These are phyloP conservation scores for Mucor lusitanicus DNA, from an alignment of 371 early-diverging fungal species.

Conservation along the genomic window DNA sequence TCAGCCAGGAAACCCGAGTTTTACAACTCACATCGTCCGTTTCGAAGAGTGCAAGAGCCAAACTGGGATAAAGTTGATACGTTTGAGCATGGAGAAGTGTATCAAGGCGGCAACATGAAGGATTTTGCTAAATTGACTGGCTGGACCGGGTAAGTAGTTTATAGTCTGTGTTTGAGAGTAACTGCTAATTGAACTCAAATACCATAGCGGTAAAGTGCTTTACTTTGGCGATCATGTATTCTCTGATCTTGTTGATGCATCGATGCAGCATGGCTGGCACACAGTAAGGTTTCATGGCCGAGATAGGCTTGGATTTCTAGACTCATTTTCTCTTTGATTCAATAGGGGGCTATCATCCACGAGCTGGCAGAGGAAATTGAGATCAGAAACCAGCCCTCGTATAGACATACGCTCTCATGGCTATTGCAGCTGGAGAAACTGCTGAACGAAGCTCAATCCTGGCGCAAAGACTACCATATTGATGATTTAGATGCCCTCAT, in stretches of 20 bases:
- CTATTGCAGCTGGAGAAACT: constrained; percentile 56
- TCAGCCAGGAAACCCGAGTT: constrained; percentile 64
- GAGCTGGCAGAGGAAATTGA: constrained; percentile 63
- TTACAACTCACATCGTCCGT: constrained; percentile 60
- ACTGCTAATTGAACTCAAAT: not conserved
- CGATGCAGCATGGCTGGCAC: constrained; percentile 70
- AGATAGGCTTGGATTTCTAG: not conserved
- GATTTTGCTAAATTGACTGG: constrained; percentile 63
- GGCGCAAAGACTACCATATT: constrained; percentile 26
- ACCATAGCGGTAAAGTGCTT: constrained; percentile 54
- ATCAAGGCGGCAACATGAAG: constrained; percentile 63
- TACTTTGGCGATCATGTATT: constrained; percentile 74
- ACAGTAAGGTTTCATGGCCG: constrained; percentile 29
- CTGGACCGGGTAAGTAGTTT: constrained; percentile 38
- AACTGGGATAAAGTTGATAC: constrained; percentile 55
- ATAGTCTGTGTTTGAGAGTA: not conserved
- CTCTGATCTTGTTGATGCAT: constrained; percentile 67
- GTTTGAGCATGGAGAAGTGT: constrained; percentile 63
- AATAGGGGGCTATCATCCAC: constrained; percentile 63
- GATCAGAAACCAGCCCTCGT: constrained; percentile 51
- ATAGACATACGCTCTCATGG: constrained; percentile 57
- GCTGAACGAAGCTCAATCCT: constrained; percentile 58
- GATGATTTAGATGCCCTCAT: constrained; percentile 43
- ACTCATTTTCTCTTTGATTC: not conserved
- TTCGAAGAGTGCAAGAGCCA: constrained; percentile 48